These are phyloP conservation scores for Beta macrorhiza DNA, from an alignment of 179 eudicot genomes.

Conservation along the genomic window DNA sequence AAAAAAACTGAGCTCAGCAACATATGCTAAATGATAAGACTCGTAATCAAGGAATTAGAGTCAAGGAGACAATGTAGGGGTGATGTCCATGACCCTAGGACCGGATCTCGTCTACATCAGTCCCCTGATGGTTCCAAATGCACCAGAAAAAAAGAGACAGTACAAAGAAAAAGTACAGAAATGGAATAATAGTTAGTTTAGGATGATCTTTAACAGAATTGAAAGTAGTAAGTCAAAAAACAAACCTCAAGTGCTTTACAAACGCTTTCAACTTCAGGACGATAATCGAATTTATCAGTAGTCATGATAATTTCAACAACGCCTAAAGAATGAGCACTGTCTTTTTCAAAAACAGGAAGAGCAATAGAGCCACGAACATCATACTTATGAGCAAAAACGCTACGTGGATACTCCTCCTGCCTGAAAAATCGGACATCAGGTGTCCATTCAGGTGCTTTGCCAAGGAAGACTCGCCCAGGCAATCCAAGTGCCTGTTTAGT, in stretches of 20 bases:
- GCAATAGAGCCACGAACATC: constrained; percentile 76
- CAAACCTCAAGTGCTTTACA: constrained; percentile 88
- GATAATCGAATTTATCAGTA: constrained; percentile 51
- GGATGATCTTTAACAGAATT: not conserved
- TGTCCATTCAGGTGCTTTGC: constrained; percentile 78
- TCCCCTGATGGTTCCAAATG: no score
- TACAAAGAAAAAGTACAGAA: not conserved
- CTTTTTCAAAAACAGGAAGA: constrained; percentile 77
- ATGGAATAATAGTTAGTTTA: not conserved
- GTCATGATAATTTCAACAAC: constrained; percentile 83
- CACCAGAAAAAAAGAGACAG: not conserved
- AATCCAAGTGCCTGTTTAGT: constrained; percentile 57
- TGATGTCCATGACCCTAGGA: no score
- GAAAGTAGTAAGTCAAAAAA: not conserved
- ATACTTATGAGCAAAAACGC: constrained; percentile 46
- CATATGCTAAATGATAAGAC: not conserved
- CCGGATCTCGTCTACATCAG: no score
- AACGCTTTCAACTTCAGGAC: constrained; percentile 68
- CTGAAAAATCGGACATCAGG: constrained; percentile 72
- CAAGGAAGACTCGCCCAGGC: constrained; percentile 79
- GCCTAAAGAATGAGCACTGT: constrained; percentile 71
- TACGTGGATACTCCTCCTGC: constrained; percentile 66
- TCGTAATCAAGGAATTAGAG: not conserved
- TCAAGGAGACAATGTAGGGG: not conserved
- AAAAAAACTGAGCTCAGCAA: not conserved